phyloP scores from a whole-genome alignment of 805 yeast species.

The Tetrapisispora phaffii region DNA sequence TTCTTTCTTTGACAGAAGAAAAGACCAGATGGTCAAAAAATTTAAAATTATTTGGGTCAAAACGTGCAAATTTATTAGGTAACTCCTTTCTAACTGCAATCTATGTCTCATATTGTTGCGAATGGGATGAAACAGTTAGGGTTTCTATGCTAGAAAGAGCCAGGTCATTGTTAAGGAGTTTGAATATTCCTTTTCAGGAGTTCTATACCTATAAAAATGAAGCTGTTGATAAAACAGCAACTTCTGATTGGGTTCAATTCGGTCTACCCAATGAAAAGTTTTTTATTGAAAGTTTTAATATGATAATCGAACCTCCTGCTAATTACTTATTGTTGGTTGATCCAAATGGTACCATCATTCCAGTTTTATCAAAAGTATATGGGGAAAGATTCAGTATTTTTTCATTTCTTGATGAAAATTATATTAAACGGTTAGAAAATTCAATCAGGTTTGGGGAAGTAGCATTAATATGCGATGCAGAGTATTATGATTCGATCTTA shows the following conservation, averaged over 20 bases:
- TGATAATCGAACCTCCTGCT: constrained; percentile 31
- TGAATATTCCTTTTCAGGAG: constrained; percentile 34
- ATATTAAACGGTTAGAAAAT: constrained; percentile 61
- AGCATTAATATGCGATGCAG: constrained; percentile 69
- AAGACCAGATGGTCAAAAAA: constrained; percentile 64
- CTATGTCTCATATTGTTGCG: constrained; percentile 51
- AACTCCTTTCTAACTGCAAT: constrained; percentile 57
- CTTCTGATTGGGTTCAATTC: constrained; percentile 40
- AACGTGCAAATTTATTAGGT: constrained; percentile 47
- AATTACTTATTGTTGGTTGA: constrained; percentile 59
- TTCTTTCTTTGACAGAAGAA: constrained; percentile 58
- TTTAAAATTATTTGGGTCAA: constrained; percentile 40
- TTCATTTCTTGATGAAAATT: constrained; percentile 63
- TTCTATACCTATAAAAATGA: constrained; percentile 30
- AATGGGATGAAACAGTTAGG: constrained; percentile 42
- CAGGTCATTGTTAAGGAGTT: constrained; percentile 28
- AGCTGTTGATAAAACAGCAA: constrained; percentile 34
- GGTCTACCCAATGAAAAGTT: constrained; percentile 53
- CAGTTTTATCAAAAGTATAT: constrained; percentile 31
- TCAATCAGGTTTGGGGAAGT: constrained; percentile 76
- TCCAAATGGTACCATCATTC: constrained; percentile 45
- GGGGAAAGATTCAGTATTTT: constrained; percentile 39
- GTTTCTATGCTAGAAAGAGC: constrained; percentile 28
- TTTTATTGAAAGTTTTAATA: constrained; percentile 52
- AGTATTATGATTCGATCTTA: constrained; percentile 65